These are phyloP conservation scores for Mortierella sp. DNA, from an alignment of 371 early-diverging fungal species.

Conservation along the genomic window DNA sequence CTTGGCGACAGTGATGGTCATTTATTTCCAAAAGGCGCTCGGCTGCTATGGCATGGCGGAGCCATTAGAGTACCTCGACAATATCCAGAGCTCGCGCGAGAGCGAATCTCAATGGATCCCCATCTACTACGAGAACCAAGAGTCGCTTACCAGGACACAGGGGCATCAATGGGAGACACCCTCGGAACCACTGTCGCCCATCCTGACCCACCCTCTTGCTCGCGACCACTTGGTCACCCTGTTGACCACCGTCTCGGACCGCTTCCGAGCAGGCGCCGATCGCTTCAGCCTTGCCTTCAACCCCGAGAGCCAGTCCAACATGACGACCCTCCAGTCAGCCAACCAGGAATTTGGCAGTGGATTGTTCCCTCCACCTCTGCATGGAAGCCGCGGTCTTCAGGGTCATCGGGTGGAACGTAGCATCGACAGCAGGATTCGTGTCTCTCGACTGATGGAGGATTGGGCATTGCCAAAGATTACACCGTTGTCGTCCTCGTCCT, in stretches of 20 bases:
- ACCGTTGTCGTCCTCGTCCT: conserved; percentile 12
- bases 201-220: conserved; percentile 49
- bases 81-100: conserved; percentile 48
- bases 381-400: conserved; percentile 8
- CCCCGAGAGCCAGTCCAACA: conserved; percentile 31
- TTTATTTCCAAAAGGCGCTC: conserved; percentile 53
- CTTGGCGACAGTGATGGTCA: conserved; percentile 67
- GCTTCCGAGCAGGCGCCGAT: conserved; percentile 55
- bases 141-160: conserved; percentile 35
- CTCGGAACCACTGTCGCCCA: conserved; percentile 35
- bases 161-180: conserved; percentile 42
- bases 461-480: conserved; percentile 53
- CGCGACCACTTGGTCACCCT: conserved; percentile 53
- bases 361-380: conserved; percentile 19
- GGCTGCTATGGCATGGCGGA: conserved; percentile 38
- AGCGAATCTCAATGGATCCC: conserved; percentile 50
- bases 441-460: conserved; percentile 50
- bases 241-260: conserved; percentile 51
- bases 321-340: conserved; percentile 6
- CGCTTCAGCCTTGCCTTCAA: conserved; percentile 29
- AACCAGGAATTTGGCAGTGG: conserved; percentile 22
- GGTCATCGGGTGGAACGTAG: conserved; percentile 29
- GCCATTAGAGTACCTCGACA: conserved; percentile 45
- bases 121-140: conserved; percentile 53
- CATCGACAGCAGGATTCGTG: conserved; percentile 42